Evolutionary conservation across 2,329 filamentous ascomycete genomes (phyloP).

Genomic region (Xylariales sp.): DNA sequence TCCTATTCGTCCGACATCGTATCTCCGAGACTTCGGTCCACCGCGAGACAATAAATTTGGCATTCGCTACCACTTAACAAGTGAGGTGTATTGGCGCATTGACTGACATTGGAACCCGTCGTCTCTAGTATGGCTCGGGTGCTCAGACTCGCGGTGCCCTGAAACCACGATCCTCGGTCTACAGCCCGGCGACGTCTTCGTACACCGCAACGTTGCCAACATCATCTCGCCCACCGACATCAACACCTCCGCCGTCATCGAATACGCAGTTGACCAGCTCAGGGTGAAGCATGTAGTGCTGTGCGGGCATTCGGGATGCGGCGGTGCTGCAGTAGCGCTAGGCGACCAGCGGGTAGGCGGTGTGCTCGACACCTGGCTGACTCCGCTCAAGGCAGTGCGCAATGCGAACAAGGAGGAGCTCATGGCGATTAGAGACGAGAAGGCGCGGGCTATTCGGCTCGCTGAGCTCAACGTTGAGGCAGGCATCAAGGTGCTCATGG

Average conservation of each 20-base stretch:
- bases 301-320: conserved; percentile 76
- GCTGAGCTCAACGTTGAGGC: conserved; percentile 81
- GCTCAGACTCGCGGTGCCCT: conserved; percentile 85
- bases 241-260: conserved; percentile 79
- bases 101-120: conserved; percentile 12
- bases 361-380: conserved; percentile 67
- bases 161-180: conserved; percentile 84
- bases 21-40: neutral
- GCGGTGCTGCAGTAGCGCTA: conserved; percentile 72
- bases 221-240: conserved; percentile 80
- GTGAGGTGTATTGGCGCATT: neutral
- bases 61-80: neutral
- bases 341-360: conserved; percentile 60
- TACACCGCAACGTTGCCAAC: conserved; percentile 92
- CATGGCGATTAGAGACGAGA: conserved; percentile 62
- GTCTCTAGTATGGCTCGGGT: conserved; percentile 81
- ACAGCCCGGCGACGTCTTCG: conserved; percentile 86
- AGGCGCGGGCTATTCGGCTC: conserved; percentile 68
- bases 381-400: conserved; percentile 60
- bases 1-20: neutral
- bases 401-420: conserved; percentile 66
- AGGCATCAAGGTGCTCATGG: conserved; percentile 74
- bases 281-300: conserved; percentile 78
- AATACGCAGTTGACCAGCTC: conserved; percentile 80
- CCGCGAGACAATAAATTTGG: neutral